phyloP scores from a whole-genome alignment of 345 rosid genomes.

The Brassica nigra region DNA sequence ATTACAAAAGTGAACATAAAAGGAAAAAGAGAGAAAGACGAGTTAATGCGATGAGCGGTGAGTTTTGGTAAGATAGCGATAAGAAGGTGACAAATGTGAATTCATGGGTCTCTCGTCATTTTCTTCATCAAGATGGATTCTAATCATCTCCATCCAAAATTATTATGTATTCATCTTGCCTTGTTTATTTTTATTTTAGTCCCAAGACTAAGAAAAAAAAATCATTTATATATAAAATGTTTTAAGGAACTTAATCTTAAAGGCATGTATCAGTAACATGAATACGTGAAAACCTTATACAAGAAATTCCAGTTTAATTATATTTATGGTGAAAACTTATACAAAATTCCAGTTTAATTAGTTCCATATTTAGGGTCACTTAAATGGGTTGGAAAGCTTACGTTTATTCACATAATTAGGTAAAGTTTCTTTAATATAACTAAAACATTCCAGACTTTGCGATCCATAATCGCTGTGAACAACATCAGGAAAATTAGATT shows the following conservation, averaged over 20 bases:
- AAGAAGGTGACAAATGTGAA: conserved; percentile 36
- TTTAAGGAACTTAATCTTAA: neutral
- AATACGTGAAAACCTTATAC: neutral
- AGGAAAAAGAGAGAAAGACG: conserved; percentile 17
- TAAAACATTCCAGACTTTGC: neutral
- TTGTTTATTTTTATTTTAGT: neutral
- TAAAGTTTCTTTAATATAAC: neutral
- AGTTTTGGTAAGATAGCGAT: conserved; percentile 36
- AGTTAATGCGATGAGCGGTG: conserved; percentile 38
- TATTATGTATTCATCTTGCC: neutral
- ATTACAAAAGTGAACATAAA: neutral
- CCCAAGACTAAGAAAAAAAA: neutral
- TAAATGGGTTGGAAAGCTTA: neutral
- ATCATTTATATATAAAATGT: neutral
- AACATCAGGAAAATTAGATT: neutral
- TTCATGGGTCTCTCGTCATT: conserved; percentile 16
- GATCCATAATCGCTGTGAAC: neutral
- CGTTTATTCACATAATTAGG: neutral
- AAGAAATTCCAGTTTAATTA: neutral
- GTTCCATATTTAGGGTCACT: neutral
- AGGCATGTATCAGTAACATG: neutral
- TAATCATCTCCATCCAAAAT: neutral
- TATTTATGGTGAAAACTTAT: too few relatives aligned
- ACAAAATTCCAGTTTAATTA: neutral
- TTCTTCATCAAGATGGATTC: conserved; percentile 14